A percentile compares a stretch with the other conserved stretches of the same genome.
phyloP scores from a whole-genome alignment of 2,329 filamentous ascomycete species.

The Neopestalotiopsis clavispora region DNA sequence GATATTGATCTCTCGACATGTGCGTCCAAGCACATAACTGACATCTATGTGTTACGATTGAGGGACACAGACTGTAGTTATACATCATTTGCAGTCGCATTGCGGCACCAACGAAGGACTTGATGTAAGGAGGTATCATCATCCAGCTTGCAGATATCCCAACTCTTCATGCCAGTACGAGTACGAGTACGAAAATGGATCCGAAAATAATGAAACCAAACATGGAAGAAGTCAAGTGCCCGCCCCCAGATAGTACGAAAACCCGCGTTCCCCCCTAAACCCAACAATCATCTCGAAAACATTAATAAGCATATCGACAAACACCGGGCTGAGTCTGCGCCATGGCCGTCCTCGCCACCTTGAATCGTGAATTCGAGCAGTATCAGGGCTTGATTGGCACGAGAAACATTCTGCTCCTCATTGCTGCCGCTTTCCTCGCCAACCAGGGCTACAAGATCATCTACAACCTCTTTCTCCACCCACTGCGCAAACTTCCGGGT shows the following conservation, averaged over 20 bases:
- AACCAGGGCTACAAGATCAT: slow-evolving; percentile 19
- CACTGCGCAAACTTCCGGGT: slow-evolving; percentile 13
- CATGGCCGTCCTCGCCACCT: background rate
- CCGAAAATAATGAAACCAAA: background rate
- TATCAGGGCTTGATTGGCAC: background rate
- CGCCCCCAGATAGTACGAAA: background rate
- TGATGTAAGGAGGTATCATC: no score
- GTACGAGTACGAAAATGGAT: no score
- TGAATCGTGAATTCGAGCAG: background rate
- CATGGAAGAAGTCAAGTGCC: background rate
- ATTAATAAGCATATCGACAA: background rate
- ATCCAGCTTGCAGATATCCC: no score
- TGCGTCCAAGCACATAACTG: no score
- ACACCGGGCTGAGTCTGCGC: background rate
- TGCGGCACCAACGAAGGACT: no score
- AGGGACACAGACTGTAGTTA: no score
- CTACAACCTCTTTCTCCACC: slow-evolving; percentile 14
- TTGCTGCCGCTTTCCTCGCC: slow-evolving; percentile 16
- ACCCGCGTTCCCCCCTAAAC: background rate
- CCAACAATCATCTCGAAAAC: background rate
- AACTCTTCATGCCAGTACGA: no score
- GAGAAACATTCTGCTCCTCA: background rate
- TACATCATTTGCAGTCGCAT: no score
- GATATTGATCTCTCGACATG: no score
- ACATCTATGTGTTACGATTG: no score